phyloP scores from a whole-genome alignment of 768 basidiomycete species.

The Panaeolus papilionaceus region DNA sequence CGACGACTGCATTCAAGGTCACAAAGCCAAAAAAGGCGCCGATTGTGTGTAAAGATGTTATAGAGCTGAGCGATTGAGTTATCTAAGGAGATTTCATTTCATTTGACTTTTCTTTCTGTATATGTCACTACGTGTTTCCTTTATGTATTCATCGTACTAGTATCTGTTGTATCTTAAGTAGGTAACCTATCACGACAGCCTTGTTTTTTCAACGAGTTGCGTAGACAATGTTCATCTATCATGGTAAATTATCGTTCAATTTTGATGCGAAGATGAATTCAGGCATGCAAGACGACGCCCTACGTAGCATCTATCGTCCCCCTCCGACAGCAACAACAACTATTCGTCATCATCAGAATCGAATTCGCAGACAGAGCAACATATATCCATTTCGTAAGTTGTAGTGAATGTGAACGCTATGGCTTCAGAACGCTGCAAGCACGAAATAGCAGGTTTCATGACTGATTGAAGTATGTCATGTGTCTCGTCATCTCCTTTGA shows the following conservation, averaged over 20 bases:
- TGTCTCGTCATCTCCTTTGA: neutral
- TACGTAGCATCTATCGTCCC: no score
- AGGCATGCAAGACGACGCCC: no score
- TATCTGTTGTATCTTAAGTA: no score
- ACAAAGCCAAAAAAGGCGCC: constrained; percentile 3
- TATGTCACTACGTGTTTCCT: constrained; percentile 6
- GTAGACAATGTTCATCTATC: no score
- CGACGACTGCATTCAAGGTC: neutral
- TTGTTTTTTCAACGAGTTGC: no score
- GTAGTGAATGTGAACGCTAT: neutral
- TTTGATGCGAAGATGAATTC: no score
- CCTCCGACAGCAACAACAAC: no score
- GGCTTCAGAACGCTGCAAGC: neutral
- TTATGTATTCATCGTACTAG: neutral
- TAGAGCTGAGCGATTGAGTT: constrained; percentile 5
- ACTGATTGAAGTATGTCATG: neutral
- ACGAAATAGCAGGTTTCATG: neutral
- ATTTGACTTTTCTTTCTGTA: neutral
- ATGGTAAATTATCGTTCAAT: no score
- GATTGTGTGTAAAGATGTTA: neutral
- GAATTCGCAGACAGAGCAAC: neutral
- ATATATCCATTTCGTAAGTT: neutral
- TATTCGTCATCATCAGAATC: neutral
- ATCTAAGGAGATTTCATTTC: constrained; percentile 15
- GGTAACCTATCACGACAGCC: no score